Evolutionary conservation across 495 filamentous ascomycete genomes (phyloP).

Genomic region (Aspergillus nanangensis): DNA sequence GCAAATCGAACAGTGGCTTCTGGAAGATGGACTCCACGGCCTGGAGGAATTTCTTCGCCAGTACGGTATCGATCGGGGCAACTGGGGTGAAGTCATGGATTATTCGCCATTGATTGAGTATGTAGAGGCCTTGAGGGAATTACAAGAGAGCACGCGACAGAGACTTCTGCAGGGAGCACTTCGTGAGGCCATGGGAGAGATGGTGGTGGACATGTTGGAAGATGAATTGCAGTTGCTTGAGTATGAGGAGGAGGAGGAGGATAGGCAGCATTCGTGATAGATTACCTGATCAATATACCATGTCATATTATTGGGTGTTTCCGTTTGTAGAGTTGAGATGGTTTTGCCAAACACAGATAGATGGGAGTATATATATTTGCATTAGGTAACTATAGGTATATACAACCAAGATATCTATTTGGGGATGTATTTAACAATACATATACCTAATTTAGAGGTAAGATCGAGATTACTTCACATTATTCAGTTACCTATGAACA

Average conservation of each 20-base stretch:
- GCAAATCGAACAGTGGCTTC: constrained; percentile 34
- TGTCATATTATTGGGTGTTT: no score
- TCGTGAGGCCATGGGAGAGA: constrained; percentile 31
- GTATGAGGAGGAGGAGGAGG: constrained; percentile 18
- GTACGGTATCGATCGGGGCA: constrained; percentile 41
- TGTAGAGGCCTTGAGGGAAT: constrained; percentile 26
- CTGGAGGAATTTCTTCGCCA: constrained; percentile 36
- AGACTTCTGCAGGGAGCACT: constrained; percentile 29
- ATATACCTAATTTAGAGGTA: no score
- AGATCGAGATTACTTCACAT: no score
- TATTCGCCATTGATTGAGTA: constrained; percentile 35
- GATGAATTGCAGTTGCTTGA: constrained; percentile 34
- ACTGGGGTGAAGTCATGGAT: constrained; percentile 38
- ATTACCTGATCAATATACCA: not conserved
- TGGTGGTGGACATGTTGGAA: constrained; percentile 38
- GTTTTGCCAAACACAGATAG: no score
- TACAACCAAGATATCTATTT: no score
- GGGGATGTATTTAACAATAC: no score
- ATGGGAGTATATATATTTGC: no score
- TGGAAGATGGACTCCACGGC: constrained; percentile 28
- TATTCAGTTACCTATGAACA: no score
- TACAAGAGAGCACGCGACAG: constrained; percentile 26
- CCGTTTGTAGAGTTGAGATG: no score
- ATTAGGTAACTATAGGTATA: no score
- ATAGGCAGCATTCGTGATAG: constrained; percentile 1